These are phyloP conservation scores for Pichia sp. DNA, from an alignment of 1,139 yeast genomes.

Conservation along the genomic window DNA sequence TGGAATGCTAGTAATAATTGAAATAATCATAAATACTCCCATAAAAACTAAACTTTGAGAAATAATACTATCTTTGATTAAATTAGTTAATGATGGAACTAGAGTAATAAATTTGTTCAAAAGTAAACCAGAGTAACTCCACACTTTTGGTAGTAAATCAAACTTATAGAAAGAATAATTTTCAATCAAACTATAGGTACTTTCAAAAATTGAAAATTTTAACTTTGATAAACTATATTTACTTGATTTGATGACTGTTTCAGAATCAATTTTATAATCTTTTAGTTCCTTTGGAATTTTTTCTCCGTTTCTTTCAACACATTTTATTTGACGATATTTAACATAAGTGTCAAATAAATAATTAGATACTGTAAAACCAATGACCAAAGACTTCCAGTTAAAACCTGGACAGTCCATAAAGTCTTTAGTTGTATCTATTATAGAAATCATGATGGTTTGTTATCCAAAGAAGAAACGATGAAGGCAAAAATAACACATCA, in stretches of 20 bases:
- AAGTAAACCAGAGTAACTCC: conserved; percentile 41
- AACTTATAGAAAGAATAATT: conserved; percentile 53
- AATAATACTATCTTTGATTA: conserved; percentile 15
- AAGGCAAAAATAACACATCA: neutral
- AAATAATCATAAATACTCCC: conserved; percentile 41
- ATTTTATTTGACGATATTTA: conserved; percentile 69
- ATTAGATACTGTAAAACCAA: conserved; percentile 73
- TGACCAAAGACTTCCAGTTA: conserved; percentile 71
- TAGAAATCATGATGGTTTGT: conserved; percentile 20
- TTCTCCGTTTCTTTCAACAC: conserved; percentile 46
- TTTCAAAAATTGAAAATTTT: conserved; percentile 55
- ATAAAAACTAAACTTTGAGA: conserved; percentile 36
- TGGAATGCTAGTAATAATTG: conserved; percentile 57
- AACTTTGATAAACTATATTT: conserved; percentile 80
- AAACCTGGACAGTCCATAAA: conserved; percentile 50
- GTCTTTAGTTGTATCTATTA: conserved; percentile 28
- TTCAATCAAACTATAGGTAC: conserved; percentile 46
- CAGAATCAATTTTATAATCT: conserved; percentile 48
- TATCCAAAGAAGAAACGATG: neutral
- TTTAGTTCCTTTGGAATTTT: conserved; percentile 57
- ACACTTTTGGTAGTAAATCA: conserved; percentile 63
- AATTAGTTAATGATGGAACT: conserved; percentile 7
- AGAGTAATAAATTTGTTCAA: conserved; percentile 18
- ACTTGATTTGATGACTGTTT: conserved; percentile 73
- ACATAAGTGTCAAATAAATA: conserved; percentile 69